phyloP scores from a whole-genome alignment of 2,329 filamentous ascomycete genomes.

The Metarhizium brunneum region DNA sequence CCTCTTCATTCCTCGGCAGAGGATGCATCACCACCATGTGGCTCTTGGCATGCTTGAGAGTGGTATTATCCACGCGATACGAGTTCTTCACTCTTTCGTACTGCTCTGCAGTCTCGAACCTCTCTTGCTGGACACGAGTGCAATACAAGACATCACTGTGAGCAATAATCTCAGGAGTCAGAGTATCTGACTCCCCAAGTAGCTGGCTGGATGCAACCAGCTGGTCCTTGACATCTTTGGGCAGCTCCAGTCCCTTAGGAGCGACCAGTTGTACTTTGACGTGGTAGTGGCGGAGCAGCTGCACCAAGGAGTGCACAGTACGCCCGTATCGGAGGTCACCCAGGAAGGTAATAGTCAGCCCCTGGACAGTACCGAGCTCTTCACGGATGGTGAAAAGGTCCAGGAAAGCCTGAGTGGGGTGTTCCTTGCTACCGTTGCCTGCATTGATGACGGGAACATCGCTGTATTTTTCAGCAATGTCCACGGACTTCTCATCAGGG shows the following conservation, averaged over 20 bases:
- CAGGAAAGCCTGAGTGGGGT: slow-evolving; percentile 94
- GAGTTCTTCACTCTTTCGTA: slow-evolving; percentile 85
- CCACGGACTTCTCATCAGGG: slow-evolving; percentile 70
- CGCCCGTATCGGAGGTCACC: slow-evolving; percentile 91
- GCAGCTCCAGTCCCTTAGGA: slow-evolving; percentile 69
- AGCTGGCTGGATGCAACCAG: slow-evolving; percentile 70
- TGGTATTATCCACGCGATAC: slow-evolving; percentile 83
- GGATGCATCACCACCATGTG: slow-evolving; percentile 95
- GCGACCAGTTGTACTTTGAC: slow-evolving; percentile 88
- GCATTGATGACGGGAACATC: slow-evolving; percentile 93
- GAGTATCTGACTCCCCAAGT: slow-evolving; percentile 60
- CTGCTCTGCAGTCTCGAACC: slow-evolving; percentile 70
- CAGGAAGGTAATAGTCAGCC: slow-evolving; percentile 89
- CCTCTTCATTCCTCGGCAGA: slow-evolving; percentile 84
- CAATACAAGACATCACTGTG: slow-evolving; percentile 91
- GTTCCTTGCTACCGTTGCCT: slow-evolving; percentile 90
- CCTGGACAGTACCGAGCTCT: slow-evolving; percentile 90
- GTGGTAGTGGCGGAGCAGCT: slow-evolving; percentile 91
- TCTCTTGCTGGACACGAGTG: slow-evolving; percentile 92
- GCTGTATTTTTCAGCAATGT: slow-evolving; percentile 77
- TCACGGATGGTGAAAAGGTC: slow-evolving; percentile 98
- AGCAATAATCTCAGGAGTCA: slow-evolving; percentile 81
- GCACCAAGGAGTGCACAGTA: slow-evolving; percentile 89
- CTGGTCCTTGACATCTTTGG: slow-evolving; percentile 61
- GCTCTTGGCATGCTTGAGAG: slow-evolving; percentile 82